A percentile compares a stretch with the other conserved stretches of the same genome.
These are phyloP conservation scores for Pinguiococcus pyrenoidosus DNA, from an alignment of 108 stramenopile species.

Conservation along the genomic window DNA sequence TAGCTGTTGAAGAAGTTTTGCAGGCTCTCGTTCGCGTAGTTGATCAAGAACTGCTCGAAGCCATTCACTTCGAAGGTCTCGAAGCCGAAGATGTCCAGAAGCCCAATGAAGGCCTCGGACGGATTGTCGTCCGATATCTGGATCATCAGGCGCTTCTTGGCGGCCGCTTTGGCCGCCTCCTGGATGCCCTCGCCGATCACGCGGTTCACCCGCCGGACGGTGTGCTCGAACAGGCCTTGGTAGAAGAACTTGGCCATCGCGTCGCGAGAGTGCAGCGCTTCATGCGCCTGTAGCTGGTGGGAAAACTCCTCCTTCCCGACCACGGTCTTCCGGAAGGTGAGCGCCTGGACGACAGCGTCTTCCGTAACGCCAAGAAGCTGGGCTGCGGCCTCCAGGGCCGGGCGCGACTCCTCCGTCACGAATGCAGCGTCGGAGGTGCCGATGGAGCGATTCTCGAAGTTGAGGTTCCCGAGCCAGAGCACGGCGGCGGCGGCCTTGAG, in stretches of 20 bases:
- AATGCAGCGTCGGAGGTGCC: conserved; percentile 10
- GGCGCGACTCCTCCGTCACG: background rate
- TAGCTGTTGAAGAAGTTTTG: conserved; percentile 36
- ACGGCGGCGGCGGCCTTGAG: conserved; percentile 53
- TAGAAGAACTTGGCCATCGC: conserved; percentile 83
- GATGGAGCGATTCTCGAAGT: conserved; percentile 29
- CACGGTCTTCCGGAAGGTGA: conserved; percentile 24
- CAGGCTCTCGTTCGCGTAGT: conserved; percentile 35
- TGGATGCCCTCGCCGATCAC: no score
- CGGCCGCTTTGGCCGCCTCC: conserved; percentile 4
- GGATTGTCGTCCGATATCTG: background rate
- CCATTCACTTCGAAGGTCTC: conserved; percentile 47
- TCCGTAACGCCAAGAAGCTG: conserved; percentile 21
- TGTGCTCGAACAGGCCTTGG: conserved; percentile 67
- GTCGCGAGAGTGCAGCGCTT: conserved; percentile 40
- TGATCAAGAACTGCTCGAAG: conserved; percentile 70
- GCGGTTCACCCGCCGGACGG: conserved; percentile 60
- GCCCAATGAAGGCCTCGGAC: conserved; percentile 18
- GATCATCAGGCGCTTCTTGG: conserved; percentile 28
- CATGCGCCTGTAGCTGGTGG: background rate
- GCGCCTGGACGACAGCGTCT: conserved; percentile 24
- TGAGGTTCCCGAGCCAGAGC: conserved; percentile 72
- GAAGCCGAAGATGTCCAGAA: conserved; percentile 34
- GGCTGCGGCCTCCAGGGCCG: conserved; percentile 4
- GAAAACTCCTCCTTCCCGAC: background rate